Conservation (phyloP, 148 eudicot genomes). For the Polygonum maritimum region DNA sequence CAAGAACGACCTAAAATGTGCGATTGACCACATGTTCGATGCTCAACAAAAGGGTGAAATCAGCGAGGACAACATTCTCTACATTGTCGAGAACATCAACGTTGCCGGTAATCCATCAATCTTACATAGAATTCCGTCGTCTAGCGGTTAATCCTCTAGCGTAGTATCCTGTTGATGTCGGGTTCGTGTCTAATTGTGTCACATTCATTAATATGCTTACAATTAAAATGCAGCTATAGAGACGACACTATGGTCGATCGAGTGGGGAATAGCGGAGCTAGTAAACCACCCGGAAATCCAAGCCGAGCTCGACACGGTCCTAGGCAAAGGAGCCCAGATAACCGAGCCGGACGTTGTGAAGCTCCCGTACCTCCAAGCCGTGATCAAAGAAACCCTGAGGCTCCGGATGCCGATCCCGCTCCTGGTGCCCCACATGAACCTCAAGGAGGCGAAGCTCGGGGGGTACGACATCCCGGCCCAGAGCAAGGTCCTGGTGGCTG, state of each 20-base stretch:
- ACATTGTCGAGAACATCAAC: constrained; percentile 71
- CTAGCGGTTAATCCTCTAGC: too few relatives aligned
- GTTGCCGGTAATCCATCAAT: constrained; percentile 18
- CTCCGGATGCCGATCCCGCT: constrained; percentile 51
- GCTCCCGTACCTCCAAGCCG: constrained; percentile 55
- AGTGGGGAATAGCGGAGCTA: constrained; percentile 79
- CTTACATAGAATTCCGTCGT: too few relatives aligned
- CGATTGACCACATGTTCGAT: constrained; percentile 60
- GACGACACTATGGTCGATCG: constrained; percentile 70
- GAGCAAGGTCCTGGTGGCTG: constrained; percentile 56
- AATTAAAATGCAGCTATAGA: constrained; percentile 38
- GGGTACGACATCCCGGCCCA: constrained; percentile 47
- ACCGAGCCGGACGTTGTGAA: constrained; percentile 37
- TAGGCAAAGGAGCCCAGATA: constrained; percentile 18
- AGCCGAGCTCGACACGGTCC: constrained; percentile 29
- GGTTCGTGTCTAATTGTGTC: too few relatives aligned
- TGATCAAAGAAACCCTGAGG: constrained; percentile 50
- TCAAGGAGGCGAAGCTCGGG: constrained; percentile 51
- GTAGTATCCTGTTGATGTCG: too few relatives aligned
- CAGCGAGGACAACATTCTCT: constrained; percentile 51
- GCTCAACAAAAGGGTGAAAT: constrained; percentile 58
- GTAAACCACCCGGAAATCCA: constrained; percentile 58
- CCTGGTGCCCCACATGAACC: constrained; percentile 70
- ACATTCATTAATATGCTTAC: too few relatives aligned
- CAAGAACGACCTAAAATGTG: constrained; percentile 37